Evolutionary conservation across 2,329 filamentous ascomycete genomes (phyloP).

Genomic region (Emericellopsis cladophorae): DNA sequence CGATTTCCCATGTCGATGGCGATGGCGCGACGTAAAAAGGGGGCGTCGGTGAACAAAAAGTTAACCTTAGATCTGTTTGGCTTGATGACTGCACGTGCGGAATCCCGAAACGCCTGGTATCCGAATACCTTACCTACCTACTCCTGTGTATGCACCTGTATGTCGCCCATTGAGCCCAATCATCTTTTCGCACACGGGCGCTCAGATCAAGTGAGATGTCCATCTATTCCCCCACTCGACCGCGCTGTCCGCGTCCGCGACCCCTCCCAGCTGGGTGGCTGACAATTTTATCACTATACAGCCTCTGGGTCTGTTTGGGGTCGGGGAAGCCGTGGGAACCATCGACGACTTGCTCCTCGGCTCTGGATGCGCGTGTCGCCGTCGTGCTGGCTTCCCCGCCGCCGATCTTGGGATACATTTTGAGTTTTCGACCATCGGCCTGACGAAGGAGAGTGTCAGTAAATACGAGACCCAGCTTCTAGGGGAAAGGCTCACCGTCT

Average conservation of each 20-base stretch:
- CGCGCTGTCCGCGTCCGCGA: slow-evolving; percentile 5
- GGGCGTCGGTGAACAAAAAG: too few species aligned
- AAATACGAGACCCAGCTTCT: too few species aligned
- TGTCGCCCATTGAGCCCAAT: not conserved
- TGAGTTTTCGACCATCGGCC: slow-evolving; percentile 64
- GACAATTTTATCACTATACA: slow-evolving; percentile 41
- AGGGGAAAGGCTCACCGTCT: slow-evolving; percentile 44
- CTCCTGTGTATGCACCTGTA: too few species aligned
- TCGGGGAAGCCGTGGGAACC: slow-evolving; percentile 42
- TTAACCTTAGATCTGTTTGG: too few species aligned
- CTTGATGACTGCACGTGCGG: too few species aligned
- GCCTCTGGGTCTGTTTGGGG: slow-evolving; percentile 29
- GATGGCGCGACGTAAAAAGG: too few species aligned
- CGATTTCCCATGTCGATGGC: too few species aligned
- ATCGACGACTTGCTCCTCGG: slow-evolving; percentile 32
- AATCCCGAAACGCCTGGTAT: too few species aligned
- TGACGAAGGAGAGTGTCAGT: slow-evolving; percentile 10
- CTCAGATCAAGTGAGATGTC: too few species aligned
- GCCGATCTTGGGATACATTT: slow-evolving; percentile 57
- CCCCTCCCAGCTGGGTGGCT: slow-evolving; percentile 8
- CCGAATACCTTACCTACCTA: too few species aligned
- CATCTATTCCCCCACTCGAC: slow-evolving; percentile 1
- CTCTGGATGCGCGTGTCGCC: slow-evolving; percentile 7
- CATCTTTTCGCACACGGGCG: too few species aligned
- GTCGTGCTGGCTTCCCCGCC: slow-evolving; percentile 19